A percentile compares a stretch with the other conserved stretches of the same genome.
These are phyloP conservation scores for Phylloporus arenicola DNA, from an alignment of 768 basidiomycete genomes.

Conservation along the genomic window DNA sequence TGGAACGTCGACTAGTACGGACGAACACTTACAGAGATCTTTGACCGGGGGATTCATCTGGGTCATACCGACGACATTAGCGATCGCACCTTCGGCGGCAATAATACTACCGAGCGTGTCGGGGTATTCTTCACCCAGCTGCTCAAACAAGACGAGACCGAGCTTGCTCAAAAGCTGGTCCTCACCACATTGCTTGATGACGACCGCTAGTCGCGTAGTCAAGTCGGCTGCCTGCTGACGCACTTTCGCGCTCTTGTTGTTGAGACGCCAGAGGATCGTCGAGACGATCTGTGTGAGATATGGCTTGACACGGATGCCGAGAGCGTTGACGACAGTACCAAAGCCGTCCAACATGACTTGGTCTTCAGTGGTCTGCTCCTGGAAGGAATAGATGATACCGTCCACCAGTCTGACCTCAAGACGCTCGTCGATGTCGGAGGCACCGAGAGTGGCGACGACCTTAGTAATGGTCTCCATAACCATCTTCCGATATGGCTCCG, in stretches of 20 bases:
- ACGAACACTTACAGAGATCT: constrained; percentile 76
- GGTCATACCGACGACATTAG: constrained; percentile 99
- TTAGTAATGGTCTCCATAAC: constrained; percentile 99
- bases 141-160: constrained; percentile 94
- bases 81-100: constrained; percentile 96
- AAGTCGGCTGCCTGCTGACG: constrained; percentile 99
- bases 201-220: constrained; percentile 90
- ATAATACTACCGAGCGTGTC: constrained; percentile 99
- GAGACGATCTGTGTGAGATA: constrained; percentile 99
- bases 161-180: constrained; percentile 93
- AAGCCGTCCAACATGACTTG: constrained; percentile 99
- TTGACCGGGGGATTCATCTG: constrained; percentile 99
- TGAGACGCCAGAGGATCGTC: constrained; percentile 96
- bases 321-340: constrained; percentile 93
- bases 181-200: constrained; percentile 98
- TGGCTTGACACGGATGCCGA: constrained; percentile 94
- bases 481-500: constrained; percentile 94
- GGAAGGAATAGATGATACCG: constrained; percentile 99
- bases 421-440: constrained; percentile 96
- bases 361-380: constrained; percentile 98
- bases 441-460: constrained; percentile 87
- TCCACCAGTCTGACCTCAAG: constrained; percentile 93
- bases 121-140: constrained; percentile 98
- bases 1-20: not conserved
- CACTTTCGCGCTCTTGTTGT: constrained; percentile 99